Base-by-base conservation (phyloP, 1,284 basidiomycete genomes). In the Rhodotorula sp. region DNA sequence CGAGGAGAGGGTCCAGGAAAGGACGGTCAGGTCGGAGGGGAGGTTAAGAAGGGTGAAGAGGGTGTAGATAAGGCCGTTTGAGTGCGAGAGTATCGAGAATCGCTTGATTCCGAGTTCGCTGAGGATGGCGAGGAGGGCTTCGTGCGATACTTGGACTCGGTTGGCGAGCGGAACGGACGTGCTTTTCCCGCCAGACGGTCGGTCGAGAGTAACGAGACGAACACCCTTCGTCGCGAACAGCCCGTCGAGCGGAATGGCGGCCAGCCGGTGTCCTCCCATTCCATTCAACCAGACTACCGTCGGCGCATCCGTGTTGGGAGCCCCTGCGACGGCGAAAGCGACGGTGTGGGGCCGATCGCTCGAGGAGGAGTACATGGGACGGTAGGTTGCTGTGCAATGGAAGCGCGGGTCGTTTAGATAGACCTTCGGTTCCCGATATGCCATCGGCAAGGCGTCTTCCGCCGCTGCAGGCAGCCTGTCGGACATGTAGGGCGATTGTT, bases 61-160 rank as follows among this genome's bases (percentile, higher is more conserved):
- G 7, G 64, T 28, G 62, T 73, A 73, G 18, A 73, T 54, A 46
- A 67, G 22, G 2, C 71, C 71, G 65, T 73, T 73, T 55, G 71
- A 73, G 28, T 73, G 71, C 15, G 56, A 53, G 1, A 70, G 47
- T 44, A 73, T 9, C 15, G 56, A 48, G 40, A 69, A 65, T 1
- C 44, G 20, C 11, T 16, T 24, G 7, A 58, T 51, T 2, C 34
- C n/a, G 13, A 71, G 63, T 2, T 54, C 20, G 2, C 37, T 46
- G 48, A 73, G 62, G 24, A 73, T 53, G 6, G 60, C 51, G 37
- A 68, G 40, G 18, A 71, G 56, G 2, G 60, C 56, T 16, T 66
- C 59, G 53, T 57, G 48, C 11, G 55, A 24, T 15, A 46, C 46
- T 15, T 30, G 37, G 2, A 55, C 46, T 9, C 69, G 55, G 51